Percentiles rank a stretch among this genome's conserved stretches.
These are phyloP conservation scores for Diaporthe vexans DNA, from an alignment of 2,329 filamentous ascomycete species.

Conservation along the genomic window DNA sequence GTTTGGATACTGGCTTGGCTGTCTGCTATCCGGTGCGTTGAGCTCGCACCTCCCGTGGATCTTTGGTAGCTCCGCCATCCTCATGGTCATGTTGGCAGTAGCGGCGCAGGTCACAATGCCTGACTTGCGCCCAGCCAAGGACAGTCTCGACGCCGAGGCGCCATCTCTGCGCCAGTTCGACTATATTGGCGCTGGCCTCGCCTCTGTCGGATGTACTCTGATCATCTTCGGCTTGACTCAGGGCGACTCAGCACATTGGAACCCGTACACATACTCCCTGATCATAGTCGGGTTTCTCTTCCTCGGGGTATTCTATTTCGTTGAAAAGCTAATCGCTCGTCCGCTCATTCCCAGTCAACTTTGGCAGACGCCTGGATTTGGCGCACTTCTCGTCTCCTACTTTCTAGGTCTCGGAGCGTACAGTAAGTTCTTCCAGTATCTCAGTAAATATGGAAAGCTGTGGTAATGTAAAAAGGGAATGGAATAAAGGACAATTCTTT, in stretches of 20 bases:
- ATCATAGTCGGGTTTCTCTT: not conserved
- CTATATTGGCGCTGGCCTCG: not conserved
- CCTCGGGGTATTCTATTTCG: not conserved
- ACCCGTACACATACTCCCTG: conserved; percentile 6
- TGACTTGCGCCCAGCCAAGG: not conserved
- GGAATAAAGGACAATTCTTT: not conserved
- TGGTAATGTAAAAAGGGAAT: not conserved
- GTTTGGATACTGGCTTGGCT: conserved; percentile 7
- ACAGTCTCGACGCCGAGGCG: not conserved
- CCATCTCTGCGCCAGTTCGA: not conserved
- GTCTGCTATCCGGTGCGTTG: not conserved
- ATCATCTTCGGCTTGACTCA: conserved; percentile 20
- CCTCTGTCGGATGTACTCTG: conserved; percentile 3
- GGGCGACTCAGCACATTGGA: conserved; percentile 10
- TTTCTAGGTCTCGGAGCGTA: not conserved
- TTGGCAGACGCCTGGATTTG: not conserved
- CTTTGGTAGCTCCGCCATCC: not conserved
- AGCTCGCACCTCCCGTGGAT: conserved; percentile 5
- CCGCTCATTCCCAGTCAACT: not conserved
- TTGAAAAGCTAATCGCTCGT: not conserved
- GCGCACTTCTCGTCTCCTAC: not conserved
- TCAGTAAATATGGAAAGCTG: not conserved
- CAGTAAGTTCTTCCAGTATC: not conserved
- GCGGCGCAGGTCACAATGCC: not conserved
- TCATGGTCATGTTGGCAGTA: not conserved